A percentile compares a stretch with the other conserved stretches of the same genome.
These are phyloP conservation scores for Kuraishia capsulata DNA, from an alignment of 805 yeast genomes.

Conservation along the genomic window DNA sequence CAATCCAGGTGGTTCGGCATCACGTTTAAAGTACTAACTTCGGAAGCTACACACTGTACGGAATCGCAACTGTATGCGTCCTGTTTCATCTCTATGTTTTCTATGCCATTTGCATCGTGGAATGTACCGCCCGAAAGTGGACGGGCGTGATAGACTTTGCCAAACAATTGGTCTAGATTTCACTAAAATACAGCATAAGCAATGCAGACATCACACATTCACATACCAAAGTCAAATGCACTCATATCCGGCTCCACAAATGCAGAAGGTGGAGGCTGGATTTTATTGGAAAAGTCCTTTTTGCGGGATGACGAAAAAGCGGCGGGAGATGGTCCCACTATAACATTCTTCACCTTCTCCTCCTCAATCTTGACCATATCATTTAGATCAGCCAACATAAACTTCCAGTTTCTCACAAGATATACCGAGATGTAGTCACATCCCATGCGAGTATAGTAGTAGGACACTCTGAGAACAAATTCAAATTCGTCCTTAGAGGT, in stretches of 20 bases:
- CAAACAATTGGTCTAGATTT: neutral
- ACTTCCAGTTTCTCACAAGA: constrained; percentile 61
- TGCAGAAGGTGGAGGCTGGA: constrained; percentile 40
- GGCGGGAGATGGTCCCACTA: neutral
- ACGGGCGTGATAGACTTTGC: neutral
- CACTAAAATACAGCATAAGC: too few relatives aligned
- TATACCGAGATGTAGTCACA: constrained; percentile 71
- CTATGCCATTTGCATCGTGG: constrained; percentile 4
- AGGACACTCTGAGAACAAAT: constrained; percentile 52
- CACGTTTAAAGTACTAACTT: neutral
- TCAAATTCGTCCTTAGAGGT: constrained; percentile 42
- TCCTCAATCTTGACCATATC: neutral
- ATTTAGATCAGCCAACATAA: constrained; percentile 16
- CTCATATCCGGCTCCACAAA: constrained; percentile 75
- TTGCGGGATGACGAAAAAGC: constrained; percentile 3
- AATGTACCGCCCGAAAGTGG: constrained; percentile 4
- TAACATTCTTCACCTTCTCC: neutral
- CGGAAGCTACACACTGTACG: neutral
- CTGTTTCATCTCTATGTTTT: constrained; percentile 1
- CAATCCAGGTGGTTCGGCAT: neutral
- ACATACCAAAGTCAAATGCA: constrained; percentile 40
- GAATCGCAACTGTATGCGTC: neutral
- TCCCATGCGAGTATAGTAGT: constrained; percentile 80
- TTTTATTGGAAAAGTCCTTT: constrained; percentile 8
- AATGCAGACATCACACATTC: neutral